phyloP scores from a whole-genome alignment of 495 filamentous ascomycete genomes.

The Aspergillus olivimuriae region DNA sequence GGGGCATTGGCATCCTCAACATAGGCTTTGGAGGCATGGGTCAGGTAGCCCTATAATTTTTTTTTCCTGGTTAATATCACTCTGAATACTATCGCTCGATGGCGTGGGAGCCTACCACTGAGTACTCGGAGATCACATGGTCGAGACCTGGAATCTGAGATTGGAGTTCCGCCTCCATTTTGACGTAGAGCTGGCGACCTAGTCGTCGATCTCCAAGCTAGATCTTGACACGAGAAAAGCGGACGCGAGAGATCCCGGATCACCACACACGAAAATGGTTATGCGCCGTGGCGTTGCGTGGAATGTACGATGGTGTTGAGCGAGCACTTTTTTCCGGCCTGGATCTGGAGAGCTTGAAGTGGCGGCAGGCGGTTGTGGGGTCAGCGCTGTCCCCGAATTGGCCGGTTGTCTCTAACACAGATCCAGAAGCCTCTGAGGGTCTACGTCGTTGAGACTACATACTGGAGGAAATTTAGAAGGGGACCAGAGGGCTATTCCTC shows the following conservation, averaged over 20 bases:
- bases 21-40: slow-evolving; percentile 81
- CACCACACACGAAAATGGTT: too few relatives aligned
- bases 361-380: too few relatives aligned
- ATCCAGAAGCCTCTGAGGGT: too few relatives aligned
- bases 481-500: too few relatives aligned
- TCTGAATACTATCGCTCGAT: slow-evolving; percentile 2
- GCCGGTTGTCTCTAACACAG: too few relatives aligned
- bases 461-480: too few relatives aligned
- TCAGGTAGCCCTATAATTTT: slow-evolving; percentile 66
- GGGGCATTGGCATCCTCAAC: slow-evolving; percentile 60
- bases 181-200: slow-evolving; percentile 1
- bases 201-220: not conserved
- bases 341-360: too few relatives aligned
- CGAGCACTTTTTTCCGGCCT: too few relatives aligned
- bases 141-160: slow-evolving; percentile 83
- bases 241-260: not conserved
- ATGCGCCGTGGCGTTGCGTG: too few relatives aligned
- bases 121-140: slow-evolving; percentile 85
- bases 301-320: too few relatives aligned
- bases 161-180: slow-evolving; percentile 90
- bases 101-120: slow-evolving; percentile 45
- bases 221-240: not conserved
- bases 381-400: too few relatives aligned
- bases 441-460: too few relatives aligned
- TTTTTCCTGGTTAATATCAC: slow-evolving; percentile 6